Conservation (phyloP, 1,284 basidiomycete species). For the Athelia psychrophila region DNA sequence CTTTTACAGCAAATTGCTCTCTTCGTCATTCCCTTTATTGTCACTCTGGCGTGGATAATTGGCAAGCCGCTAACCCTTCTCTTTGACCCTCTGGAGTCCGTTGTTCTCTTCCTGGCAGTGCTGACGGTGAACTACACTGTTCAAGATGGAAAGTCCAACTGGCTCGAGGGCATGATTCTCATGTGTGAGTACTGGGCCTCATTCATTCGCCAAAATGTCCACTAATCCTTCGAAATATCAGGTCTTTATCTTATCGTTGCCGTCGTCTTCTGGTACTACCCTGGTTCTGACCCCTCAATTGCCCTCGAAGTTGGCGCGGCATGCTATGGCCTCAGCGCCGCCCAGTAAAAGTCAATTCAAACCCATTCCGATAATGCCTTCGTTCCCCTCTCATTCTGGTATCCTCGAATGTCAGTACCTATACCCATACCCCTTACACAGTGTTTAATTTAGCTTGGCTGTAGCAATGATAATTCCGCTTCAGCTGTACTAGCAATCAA, state of each 20-base stretch:
- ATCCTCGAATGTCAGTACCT: no score
- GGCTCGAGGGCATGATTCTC: conserved; percentile 52
- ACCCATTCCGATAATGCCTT: no score
- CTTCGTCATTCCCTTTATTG: conserved; percentile 80
- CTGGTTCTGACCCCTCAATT: conserved; percentile 28
- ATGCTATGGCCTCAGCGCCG: no score
- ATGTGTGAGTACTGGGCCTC: conserved; percentile 38
- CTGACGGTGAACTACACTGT: conserved; percentile 65
- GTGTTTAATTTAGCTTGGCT: no score
- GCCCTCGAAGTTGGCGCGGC: not conserved
- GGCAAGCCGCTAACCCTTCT: conserved; percentile 69
- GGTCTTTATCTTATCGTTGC: conserved; percentile 59
- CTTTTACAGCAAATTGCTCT: conserved; percentile 79
- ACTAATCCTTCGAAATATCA: conserved; percentile 14
- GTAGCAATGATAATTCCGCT: no score
- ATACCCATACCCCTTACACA: no score
- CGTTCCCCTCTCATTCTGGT: no score
- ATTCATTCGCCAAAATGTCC: not conserved
- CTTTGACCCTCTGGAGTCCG: conserved; percentile 81
- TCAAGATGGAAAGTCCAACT: conserved; percentile 66
- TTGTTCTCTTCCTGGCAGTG: conserved; percentile 58
- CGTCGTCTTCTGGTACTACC: conserved; percentile 63
- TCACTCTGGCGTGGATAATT: conserved; percentile 64
- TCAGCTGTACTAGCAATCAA: no score
- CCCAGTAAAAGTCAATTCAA: no score